Conservation (phyloP, 1,139 yeast species). For the Suhomyces bokatorum region DNA sequence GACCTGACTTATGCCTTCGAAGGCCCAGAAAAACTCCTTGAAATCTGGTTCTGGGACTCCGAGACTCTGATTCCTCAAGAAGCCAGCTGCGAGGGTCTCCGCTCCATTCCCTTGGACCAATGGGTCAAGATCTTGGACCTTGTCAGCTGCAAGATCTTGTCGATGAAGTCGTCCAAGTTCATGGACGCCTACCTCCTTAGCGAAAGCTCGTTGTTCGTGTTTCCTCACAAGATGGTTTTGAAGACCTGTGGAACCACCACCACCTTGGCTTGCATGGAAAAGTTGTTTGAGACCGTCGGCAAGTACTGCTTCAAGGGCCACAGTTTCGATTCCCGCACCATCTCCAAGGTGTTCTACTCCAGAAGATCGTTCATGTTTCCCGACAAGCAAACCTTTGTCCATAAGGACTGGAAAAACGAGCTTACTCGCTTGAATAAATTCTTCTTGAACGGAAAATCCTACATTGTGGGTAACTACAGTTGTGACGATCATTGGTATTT, state of each 20-base stretch:
- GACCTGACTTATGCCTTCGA: conserved; percentile 93
- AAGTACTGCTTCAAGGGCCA: conserved; percentile 18
- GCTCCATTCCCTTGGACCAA: conserved; percentile 61
- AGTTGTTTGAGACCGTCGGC: conserved; percentile 56
- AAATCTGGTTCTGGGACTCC: conserved; percentile 75
- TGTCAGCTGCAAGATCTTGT: conserved; percentile 86
- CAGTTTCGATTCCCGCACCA: conserved; percentile 30
- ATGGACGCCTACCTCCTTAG: conserved; percentile 86
- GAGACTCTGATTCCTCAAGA: conserved; percentile 39
- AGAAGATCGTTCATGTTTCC: conserved; percentile 94
- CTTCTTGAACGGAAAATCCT: conserved; percentile 67
- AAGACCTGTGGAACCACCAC: conserved; percentile 98
- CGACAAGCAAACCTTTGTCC: conserved; percentile 76
- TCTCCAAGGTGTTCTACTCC: conserved; percentile 80
- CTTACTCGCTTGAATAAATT: conserved; percentile 63
- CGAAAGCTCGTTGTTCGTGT: conserved; percentile 89
- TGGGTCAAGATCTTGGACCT: conserved; percentile 78
- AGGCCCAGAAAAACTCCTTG: conserved; percentile 94
- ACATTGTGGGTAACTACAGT: conserved; percentile 73
- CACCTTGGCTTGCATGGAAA: conserved; percentile 73
- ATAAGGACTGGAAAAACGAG: conserved; percentile 83
- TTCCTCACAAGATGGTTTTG: conserved; percentile 77
- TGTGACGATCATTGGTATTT: conserved; percentile 90
- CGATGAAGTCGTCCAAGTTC: conserved; percentile 64
- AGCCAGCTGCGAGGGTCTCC: conserved; percentile 47